A percentile compares a stretch with the other conserved stretches of the same genome.
Evolutionary conservation across 2,329 filamentous ascomycete genomes (phyloP).

Genomic region (Neoascochyta sp.): DNA sequence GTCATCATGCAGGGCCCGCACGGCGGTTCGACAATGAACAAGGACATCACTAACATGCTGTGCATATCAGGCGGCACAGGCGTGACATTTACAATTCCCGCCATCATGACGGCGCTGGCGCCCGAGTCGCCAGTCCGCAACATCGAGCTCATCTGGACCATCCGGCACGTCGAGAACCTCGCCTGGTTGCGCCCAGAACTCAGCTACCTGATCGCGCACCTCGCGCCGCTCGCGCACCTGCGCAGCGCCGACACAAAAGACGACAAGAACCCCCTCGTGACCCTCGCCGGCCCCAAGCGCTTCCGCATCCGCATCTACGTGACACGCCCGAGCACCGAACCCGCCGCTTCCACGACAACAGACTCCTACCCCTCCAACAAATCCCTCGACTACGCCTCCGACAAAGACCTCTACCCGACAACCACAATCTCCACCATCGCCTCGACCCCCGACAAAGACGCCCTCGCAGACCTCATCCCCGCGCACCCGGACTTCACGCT

Average conservation of each 20-base stretch:
- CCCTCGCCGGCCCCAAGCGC: constrained; percentile 2
- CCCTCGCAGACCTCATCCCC: constrained; percentile 7
- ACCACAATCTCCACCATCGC: constrained; percentile 1
- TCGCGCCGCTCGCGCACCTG: constrained; percentile 2
- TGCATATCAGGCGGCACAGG: constrained; percentile 30
- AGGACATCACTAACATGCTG: constrained; percentile 19
- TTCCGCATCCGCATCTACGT: constrained; percentile 17
- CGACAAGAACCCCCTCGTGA: background rate
- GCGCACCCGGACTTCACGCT: constrained; percentile 16
- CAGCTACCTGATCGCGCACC: constrained; percentile 11
- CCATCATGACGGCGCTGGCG: constrained; percentile 11
- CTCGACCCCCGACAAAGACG: constrained; percentile 1
- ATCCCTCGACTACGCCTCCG: background rate
- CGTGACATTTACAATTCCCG: constrained; percentile 26
- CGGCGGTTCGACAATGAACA: constrained; percentile 13
- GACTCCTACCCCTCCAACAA: constrained; percentile 1
- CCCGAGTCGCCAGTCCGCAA: constrained; percentile 5
- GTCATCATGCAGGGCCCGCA: constrained; percentile 28
- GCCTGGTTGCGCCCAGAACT: constrained; percentile 21
- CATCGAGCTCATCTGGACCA: constrained; percentile 23
- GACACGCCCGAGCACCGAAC: constrained; percentile 6
- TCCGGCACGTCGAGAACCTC: constrained; percentile 21
- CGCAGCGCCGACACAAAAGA: background rate
- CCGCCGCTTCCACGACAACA: constrained; percentile 1
- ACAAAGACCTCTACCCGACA: constrained; percentile 2